Conservation (phyloP, 23 red algal species). For the Gracilariopsis chorda region DNA sequence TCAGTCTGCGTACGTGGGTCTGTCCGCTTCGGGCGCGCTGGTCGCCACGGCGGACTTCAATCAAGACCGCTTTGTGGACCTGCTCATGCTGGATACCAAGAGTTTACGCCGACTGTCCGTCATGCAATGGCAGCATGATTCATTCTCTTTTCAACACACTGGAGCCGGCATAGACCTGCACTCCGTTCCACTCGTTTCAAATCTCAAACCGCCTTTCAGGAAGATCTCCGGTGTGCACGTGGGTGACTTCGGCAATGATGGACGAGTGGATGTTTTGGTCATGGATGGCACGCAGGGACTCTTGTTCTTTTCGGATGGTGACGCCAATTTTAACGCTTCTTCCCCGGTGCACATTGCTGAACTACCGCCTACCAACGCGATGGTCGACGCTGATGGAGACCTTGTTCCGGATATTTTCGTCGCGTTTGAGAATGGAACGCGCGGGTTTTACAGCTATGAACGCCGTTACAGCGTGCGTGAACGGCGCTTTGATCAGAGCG, state of each 20-base stretch:
- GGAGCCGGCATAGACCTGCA: neutral
- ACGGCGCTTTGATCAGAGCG: neutral
- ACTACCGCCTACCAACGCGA: neutral
- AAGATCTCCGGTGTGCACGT: slow-evolving; percentile 26
- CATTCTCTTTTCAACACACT: slow-evolving; percentile 51
- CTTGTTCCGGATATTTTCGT: slow-evolving; percentile 88
- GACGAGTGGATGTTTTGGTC: slow-evolving; percentile 76
- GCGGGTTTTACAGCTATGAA: slow-evolving; percentile 65
- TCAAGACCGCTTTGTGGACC: slow-evolving; percentile 70
- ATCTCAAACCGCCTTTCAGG: neutral
- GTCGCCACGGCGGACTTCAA: slow-evolving; percentile 80
- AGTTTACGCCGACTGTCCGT: slow-evolving; percentile 25
- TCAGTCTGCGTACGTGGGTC: slow-evolving; percentile 71
- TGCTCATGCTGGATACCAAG: slow-evolving; percentile 62
- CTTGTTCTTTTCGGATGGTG: slow-evolving; percentile 66
- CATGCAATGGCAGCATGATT: slow-evolving; percentile 57
- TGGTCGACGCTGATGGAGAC: slow-evolving; percentile 88
- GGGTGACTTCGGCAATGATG: slow-evolving; percentile 92
- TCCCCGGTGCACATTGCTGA: slow-evolving; percentile 11
- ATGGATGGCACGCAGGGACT: slow-evolving; percentile 34
- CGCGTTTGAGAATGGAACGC: slow-evolving; percentile 58
- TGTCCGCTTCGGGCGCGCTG: slow-evolving; percentile 52
- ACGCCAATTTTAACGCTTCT: slow-evolving; percentile 54
- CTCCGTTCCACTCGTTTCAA: neutral
- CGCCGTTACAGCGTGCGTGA: neutral